These are phyloP conservation scores for Aspergillus niger DNA, from an alignment of 2,329 filamentous ascomycete genomes.

Conservation along the genomic window DNA sequence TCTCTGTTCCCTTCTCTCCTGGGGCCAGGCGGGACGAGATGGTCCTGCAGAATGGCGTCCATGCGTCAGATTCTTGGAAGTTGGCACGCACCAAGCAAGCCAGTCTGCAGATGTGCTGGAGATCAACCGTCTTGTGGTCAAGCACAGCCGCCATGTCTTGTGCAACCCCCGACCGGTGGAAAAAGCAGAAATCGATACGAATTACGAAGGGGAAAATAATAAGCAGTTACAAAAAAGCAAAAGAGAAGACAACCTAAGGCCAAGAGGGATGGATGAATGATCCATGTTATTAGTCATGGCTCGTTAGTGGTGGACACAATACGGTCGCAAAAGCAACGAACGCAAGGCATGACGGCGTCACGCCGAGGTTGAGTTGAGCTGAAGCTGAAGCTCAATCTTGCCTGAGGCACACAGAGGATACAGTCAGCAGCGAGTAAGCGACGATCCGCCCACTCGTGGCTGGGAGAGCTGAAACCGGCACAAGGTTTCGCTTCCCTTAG, in stretches of 20 bases:
- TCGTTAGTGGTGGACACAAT: too few relatives aligned
- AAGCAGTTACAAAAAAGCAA: background rate
- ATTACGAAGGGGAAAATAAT: background rate
- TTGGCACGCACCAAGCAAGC: background rate
- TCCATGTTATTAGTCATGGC: too few relatives aligned
- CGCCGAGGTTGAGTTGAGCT: background rate
- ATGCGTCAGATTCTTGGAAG: constrained; percentile 1
- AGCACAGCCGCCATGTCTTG: background rate
- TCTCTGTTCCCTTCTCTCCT: background rate
- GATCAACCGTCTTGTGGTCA: constrained; percentile 3
- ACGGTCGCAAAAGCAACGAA: constrained; percentile 2
- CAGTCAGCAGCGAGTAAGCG: background rate
- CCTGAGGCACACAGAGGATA: background rate
- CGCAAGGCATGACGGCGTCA: background rate
- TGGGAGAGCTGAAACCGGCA: constrained; percentile 4
- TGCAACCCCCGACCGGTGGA: constrained; percentile 12
- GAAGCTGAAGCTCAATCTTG: background rate
- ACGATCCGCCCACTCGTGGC: constrained; percentile 3
- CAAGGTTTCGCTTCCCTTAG: background rate
- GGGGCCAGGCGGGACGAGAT: background rate
- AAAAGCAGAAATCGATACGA: constrained; percentile 9
- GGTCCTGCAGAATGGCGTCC: constrained; percentile 8
- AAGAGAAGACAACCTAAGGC: too few relatives aligned
- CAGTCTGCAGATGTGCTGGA: background rate
- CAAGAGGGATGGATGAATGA: too few relatives aligned